phyloP scores from a whole-genome alignment of 192 early-diverging fungal species.

The Chytriomyces confervae region DNA sequence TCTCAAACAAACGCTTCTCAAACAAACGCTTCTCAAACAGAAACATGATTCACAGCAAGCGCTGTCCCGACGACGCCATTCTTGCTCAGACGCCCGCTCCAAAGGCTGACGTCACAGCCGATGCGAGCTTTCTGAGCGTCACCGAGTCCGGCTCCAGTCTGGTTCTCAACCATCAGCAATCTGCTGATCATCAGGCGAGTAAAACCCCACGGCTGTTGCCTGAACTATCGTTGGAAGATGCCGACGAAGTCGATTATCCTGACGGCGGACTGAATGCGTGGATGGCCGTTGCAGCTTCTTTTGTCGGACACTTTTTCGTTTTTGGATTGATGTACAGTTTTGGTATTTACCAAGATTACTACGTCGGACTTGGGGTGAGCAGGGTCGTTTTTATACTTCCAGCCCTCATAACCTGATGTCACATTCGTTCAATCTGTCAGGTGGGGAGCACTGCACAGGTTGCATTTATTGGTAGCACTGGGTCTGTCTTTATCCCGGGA shows the following conservation, averaged over 20 bases:
- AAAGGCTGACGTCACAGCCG: too few relatives aligned
- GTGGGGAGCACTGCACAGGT: slow-evolving; percentile 30
- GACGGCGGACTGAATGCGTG: slow-evolving; percentile 58
- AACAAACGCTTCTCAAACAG: too few relatives aligned
- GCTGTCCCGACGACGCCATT: too few relatives aligned
- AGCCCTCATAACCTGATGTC: background rate
- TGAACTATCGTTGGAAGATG: background rate
- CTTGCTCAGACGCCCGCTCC: too few relatives aligned
- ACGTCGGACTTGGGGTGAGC: slow-evolving; percentile 9
- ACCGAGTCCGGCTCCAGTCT: too few relatives aligned
- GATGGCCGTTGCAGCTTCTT: slow-evolving; percentile 49
- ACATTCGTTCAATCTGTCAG: background rate
- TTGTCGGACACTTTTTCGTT: slow-evolving; percentile 52
- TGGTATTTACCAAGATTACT: slow-evolving; percentile 18
- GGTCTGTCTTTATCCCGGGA: slow-evolving; percentile 40
- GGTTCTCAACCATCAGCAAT: too few relatives aligned
- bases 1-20: too few relatives aligned
- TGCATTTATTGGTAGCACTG: slow-evolving; percentile 41
- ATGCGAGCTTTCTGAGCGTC: too few relatives aligned
- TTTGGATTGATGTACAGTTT: slow-evolving; percentile 29
- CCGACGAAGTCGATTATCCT: slow-evolving; percentile 26
- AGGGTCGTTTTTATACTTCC: background rate
- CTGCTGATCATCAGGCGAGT: too few relatives aligned
- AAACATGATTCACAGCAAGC: too few relatives aligned
- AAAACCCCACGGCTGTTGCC: too few relatives aligned